Conservation (phyloP, 2,329 filamentous ascomycete species). For the Knufia petricola region DNA sequence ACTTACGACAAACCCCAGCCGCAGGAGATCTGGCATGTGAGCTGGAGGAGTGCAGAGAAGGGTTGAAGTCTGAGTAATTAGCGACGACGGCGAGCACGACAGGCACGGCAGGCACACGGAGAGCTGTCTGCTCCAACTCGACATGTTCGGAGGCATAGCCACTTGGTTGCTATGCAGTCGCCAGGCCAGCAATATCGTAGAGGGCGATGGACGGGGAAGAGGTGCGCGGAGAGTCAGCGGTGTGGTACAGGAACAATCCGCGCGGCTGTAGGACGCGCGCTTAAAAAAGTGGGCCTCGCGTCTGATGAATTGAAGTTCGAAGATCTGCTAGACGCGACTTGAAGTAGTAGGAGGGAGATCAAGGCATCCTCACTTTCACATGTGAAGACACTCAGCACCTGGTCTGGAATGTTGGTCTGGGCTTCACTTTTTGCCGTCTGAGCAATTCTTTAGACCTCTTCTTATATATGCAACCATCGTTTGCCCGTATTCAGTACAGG, state of each 20-base stretch:
- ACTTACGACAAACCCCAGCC: no score
- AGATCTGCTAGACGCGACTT: background rate
- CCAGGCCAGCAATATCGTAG: no score
- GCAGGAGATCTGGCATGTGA: no score
- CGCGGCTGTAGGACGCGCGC: background rate
- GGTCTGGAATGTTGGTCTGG: background rate
- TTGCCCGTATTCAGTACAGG: constrained; percentile 1
- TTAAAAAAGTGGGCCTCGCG: background rate
- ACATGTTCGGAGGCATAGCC: no score
- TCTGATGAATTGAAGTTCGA: background rate
- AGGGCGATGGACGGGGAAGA: no score
- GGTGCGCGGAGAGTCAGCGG: background rate
- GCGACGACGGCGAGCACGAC: no score
- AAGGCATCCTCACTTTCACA: background rate
- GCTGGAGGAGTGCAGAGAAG: no score
- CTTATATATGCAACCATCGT: constrained; percentile 1
- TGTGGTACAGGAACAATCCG: background rate
- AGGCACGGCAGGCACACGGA: no score
- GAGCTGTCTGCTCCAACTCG: no score
- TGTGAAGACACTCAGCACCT: no score
- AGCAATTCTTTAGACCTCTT: background rate
- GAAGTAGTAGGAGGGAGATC: background rate
- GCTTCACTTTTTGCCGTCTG: background rate
- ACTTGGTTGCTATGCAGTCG: no score
- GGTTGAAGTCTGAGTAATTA: no score